Conservation (phyloP, 2,329 filamentous ascomycete species). For the Aureobasidium sp. region DNA sequence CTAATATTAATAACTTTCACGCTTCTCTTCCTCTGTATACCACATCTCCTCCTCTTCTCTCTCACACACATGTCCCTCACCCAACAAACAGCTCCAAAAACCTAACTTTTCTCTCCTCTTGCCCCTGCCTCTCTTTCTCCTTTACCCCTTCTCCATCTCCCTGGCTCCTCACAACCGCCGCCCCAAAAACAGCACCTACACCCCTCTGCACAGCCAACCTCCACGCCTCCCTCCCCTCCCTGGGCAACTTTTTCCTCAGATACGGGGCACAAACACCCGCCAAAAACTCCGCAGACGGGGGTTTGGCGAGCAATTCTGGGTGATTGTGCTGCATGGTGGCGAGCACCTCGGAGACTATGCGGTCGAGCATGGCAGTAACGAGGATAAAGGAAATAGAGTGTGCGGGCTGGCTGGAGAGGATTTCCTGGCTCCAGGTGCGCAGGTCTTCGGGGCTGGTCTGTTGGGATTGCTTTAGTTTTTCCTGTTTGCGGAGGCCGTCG, state of each 20-base stretch:
- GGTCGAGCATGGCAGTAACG: constrained; percentile 64
- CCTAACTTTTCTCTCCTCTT: constrained; percentile 55
- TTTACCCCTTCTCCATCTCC: constrained; percentile 29
- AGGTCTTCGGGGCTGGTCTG: constrained; percentile 42
- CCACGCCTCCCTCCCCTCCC: constrained; percentile 43
- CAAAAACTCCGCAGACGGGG: constrained; percentile 12
- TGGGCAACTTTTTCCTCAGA: constrained; percentile 24
- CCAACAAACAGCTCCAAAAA: constrained; percentile 62
- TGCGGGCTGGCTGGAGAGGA: constrained; percentile 60
- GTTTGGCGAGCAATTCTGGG: constrained; percentile 19
- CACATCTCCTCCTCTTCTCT: no score
- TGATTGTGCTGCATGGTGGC: constrained; percentile 11
- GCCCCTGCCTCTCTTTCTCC: constrained; percentile 50
- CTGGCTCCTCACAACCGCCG: constrained; percentile 49
- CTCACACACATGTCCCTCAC: no score
- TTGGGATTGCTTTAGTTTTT: constrained; percentile 37
- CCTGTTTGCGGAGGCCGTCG: constrained; percentile 41
- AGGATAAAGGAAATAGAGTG: constrained; percentile 89
- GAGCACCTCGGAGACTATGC: constrained; percentile 48
- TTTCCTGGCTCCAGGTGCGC: constrained; percentile 59
- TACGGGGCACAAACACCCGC: constrained; percentile 19
- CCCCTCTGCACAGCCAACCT: constrained; percentile 51
- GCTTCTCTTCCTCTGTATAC: no score
- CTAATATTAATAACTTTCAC: no score
- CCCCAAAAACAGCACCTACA: constrained; percentile 58